Base-by-base conservation (phyloP, 2,329 filamentous ascomycete genomes). In the Cercospora janseana region DNA sequence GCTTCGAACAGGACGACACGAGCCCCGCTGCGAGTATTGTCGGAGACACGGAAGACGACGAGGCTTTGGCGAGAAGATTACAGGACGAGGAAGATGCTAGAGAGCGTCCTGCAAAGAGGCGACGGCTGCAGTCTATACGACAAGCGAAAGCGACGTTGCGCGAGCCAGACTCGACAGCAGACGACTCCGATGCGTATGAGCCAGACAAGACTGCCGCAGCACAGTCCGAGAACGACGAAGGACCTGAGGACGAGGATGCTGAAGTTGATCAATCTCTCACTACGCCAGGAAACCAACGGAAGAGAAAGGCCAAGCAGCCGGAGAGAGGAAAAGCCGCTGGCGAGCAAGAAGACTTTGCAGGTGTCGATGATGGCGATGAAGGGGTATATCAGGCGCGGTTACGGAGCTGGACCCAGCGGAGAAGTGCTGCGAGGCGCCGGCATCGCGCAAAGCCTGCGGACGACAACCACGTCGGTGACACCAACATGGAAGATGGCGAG, bases 291-390 rank as follows among this genome's bases (percentile, higher is more conserved):
- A 67, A 63, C 21, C 73, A 72, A 57, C 69, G 69, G 4, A 73
- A 71, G 55, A 60, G 58, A 9, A 60, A 62, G 16, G 51, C 45
- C 2, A 69, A 57, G 40, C 47, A 44, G 16, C 62, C 57, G 24
- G 47, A 56, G 5, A 64, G 61, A 12, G 34, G 54, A 16, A 51
- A 56, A 10, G 60, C 60, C 3, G 63, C 59, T 10, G 61, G 60
- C 7, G 65, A 66, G 29, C 62, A 68, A 32, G 79, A 83, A 58
- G 80, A 83, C 59, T 68, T 85, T 23, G 75, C 77, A 9, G 79
- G 79, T 2, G 70, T 96, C 15, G 93, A 98, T 62, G 93, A 98
- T 67, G 94, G 93, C 0, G 86, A 95, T 52, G 91, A 96, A 66
- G 72, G 77, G 0, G 77, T 90, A 15, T 98, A 94, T 66, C 86